Evolutionary conservation across 768 basidiomycete genomes (phyloP).

Genomic region (Chalciporus piperatus): DNA sequence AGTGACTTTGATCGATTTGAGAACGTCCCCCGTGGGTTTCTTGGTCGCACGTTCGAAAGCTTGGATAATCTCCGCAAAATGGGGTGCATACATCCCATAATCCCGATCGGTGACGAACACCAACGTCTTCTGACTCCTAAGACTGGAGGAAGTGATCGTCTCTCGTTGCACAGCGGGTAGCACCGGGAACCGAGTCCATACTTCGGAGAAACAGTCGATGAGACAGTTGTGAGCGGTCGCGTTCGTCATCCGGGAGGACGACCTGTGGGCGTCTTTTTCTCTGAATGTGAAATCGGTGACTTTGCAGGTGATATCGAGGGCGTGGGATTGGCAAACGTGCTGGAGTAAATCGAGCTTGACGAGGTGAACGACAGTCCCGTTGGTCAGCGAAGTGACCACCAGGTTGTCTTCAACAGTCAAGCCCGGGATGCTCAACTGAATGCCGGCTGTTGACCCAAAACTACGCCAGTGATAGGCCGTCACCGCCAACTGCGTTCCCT

Average conservation of each 20-base stretch:
- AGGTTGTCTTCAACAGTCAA: slow-evolving; percentile 21
- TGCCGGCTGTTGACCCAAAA: slow-evolving; percentile 51
- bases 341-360: slow-evolving; percentile 36
- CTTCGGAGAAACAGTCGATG: slow-evolving; percentile 53
- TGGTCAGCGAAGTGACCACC: slow-evolving; percentile 45
- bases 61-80: slow-evolving; percentile 45
- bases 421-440: slow-evolving; percentile 32
- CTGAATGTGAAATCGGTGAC: slow-evolving; percentile 56
- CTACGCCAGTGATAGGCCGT: slow-evolving; percentile 54
- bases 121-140: slow-evolving; percentile 34
- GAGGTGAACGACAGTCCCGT: slow-evolving; percentile 41
- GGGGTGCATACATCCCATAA: slow-evolving; percentile 34
- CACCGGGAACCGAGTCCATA: slow-evolving; percentile 63
- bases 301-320: slow-evolving; percentile 52
- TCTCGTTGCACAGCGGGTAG: slow-evolving; percentile 49
- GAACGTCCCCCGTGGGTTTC: slow-evolving; percentile 49
- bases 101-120: slow-evolving; percentile 43
- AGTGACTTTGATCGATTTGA: slow-evolving; percentile 38
- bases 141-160: slow-evolving; percentile 36
- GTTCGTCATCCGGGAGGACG: slow-evolving; percentile 7
- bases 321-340: slow-evolving; percentile 39
- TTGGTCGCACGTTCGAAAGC: slow-evolving; percentile 47
- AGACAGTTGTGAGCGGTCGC: slow-evolving; percentile 45
- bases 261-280: slow-evolving; percentile 33
- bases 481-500: slow-evolving; percentile 16